These are phyloP conservation scores for Inonotus obliquus DNA, from an alignment of 1,284 basidiomycete species.

Conservation along the genomic window DNA sequence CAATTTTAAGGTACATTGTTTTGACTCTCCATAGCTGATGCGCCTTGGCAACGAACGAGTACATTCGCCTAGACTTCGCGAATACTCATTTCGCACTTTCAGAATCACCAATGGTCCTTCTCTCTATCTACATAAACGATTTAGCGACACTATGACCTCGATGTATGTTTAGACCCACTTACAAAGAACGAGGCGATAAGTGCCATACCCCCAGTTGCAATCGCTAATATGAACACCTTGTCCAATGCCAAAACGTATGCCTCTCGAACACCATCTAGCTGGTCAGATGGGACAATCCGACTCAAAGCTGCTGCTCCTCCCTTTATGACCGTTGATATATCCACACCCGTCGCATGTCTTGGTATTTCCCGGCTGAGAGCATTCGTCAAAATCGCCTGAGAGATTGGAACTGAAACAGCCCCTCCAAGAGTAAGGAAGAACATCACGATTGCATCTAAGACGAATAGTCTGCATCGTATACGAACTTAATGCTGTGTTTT, in stretches of 20 bases:
- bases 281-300: conserved; percentile 12
- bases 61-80: too few species aligned
- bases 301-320: conserved; percentile 19
- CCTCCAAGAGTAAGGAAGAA: conserved; percentile 22
- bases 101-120: too few species aligned
- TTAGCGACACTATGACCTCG: too few species aligned
- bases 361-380: conserved; percentile 14
- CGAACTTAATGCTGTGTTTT: background rate
- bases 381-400: conserved; percentile 23
- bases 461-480: background rate
- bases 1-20: too few species aligned
- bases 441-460: conserved; percentile 19
- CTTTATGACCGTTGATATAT: conserved; percentile 11
- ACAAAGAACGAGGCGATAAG: conserved; percentile 12
- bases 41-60: too few species aligned
- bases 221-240: conserved; percentile 10
- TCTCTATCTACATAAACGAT: too few species aligned
- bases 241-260: conserved; percentile 15
- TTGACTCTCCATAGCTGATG: too few species aligned
- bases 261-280: conserved; percentile 14
- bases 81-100: too few species aligned
- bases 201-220: conserved; percentile 2
- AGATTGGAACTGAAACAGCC: conserved; percentile 22
- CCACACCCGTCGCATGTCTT: conserved; percentile 18
- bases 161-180: background rate